These are phyloP conservation scores for Sphaerostilbella broomeana DNA, from an alignment of 2,329 filamentous ascomycete genomes.

Conservation along the genomic window DNA sequence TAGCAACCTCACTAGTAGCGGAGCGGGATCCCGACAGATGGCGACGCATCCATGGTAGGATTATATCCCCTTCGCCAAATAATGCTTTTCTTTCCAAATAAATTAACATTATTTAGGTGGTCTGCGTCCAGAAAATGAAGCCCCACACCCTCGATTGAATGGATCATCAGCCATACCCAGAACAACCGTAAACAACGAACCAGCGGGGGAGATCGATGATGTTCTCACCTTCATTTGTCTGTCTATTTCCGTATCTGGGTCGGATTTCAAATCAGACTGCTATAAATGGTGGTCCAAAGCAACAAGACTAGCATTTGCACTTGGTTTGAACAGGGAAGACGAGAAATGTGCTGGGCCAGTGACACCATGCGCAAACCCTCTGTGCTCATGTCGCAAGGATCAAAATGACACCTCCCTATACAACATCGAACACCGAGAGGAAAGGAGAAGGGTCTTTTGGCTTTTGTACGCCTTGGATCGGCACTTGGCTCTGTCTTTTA, in stretches of 20 bases:
- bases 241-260: slow-evolving; percentile 39
- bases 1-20: slow-evolving; percentile 29
- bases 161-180: slow-evolving; percentile 21
- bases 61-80: too few species aligned
- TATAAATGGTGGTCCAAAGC: slow-evolving; percentile 43
- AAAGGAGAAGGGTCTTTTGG: slow-evolving; percentile 42
- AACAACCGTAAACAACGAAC: slow-evolving; percentile 29
- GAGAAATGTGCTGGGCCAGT: slow-evolving; percentile 25
- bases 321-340: slow-evolving; percentile 34
- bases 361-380: slow-evolving; percentile 26
- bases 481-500: slow-evolving; percentile 42
- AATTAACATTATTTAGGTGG: slow-evolving; percentile 23
- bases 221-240: slow-evolving; percentile 40
- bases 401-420: slow-evolving; percentile 20
- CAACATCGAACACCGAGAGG: slow-evolving; percentile 37
- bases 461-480: slow-evolving; percentile 41
- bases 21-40: slow-evolving; percentile 32
- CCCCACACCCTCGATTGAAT: slow-evolving; percentile 20
- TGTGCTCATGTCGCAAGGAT: slow-evolving; percentile 26
- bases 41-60: slow-evolving; percentile 29
- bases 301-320: slow-evolving; percentile 30
- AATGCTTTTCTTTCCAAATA: too few species aligned
- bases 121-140: slow-evolving; percentile 27
- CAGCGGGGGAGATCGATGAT: slow-evolving; percentile 32
- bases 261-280: slow-evolving; percentile 43